Evolutionary conservation across 345 rosid species (phyloP).

Genomic region (Chamaenerion angustifolium): DNA sequence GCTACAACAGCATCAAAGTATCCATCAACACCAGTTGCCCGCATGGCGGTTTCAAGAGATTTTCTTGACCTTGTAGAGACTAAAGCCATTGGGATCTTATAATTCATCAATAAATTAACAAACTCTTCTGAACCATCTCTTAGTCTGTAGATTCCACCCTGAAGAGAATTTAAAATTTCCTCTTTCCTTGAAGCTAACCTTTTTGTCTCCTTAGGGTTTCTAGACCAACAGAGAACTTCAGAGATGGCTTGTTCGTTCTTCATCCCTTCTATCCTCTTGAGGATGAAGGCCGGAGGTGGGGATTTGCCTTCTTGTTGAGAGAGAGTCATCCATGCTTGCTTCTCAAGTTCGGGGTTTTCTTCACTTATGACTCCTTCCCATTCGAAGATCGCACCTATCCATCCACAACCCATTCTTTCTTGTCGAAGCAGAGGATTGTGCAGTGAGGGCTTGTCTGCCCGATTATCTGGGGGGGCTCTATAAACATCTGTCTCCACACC

Average conservation of each 20-base stretch:
- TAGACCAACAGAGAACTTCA: constrained; percentile 91
- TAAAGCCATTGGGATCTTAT: constrained; percentile 93
- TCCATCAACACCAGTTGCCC: constrained; percentile 47
- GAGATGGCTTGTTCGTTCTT: constrained; percentile 93
- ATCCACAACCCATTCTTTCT: constrained; percentile 95
- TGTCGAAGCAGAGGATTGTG: constrained; percentile 86
- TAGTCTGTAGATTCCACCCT: constrained; percentile 66
- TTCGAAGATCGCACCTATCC: constrained; percentile 94
- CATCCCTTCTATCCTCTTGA: constrained; percentile 80
- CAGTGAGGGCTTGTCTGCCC: constrained; percentile 67
- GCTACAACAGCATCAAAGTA: constrained; percentile 61
- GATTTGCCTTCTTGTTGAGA: constrained; percentile 90
- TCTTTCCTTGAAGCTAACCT: constrained; percentile 76
- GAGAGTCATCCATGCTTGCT: constrained; percentile 73
- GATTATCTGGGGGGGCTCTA: constrained; percentile 75
- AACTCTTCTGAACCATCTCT: constrained; percentile 77
- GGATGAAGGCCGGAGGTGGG: constrained; percentile 59
- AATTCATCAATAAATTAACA: constrained; percentile 63
- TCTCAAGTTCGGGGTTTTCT: constrained; percentile 66
- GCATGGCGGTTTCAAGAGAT: constrained; percentile 57
- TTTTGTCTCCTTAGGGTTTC: constrained; percentile 55
- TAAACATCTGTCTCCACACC: constrained; percentile 25
- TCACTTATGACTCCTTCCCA: constrained; percentile 95
- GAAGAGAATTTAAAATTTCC: constrained; percentile 63
- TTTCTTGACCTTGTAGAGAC: constrained; percentile 78